Conservation (phyloP, 2,329 filamentous ascomycete species). For the Pestalotiopsis sp. region DNA sequence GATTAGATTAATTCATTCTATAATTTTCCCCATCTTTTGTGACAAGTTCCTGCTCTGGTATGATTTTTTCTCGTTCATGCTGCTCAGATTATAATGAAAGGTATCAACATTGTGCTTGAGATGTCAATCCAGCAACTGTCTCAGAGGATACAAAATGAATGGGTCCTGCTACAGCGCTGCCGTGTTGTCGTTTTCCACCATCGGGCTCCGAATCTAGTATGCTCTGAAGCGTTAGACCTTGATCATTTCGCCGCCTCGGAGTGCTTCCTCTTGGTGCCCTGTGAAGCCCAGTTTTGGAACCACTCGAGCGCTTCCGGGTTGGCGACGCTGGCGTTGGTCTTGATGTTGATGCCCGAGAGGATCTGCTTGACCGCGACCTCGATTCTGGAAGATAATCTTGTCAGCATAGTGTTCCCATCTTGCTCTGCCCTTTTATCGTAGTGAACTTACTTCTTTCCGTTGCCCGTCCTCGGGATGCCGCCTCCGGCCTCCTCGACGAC, state of each 20-base stretch:
- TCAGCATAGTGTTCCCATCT: constrained; percentile 7
- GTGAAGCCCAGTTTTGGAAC: constrained; percentile 75
- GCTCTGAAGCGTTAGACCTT: background rate
- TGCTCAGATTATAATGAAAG: background rate
- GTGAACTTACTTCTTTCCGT: constrained; percentile 84
- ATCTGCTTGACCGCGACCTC: constrained; percentile 98
- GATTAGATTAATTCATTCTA: background rate
- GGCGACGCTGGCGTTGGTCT: constrained; percentile 90
- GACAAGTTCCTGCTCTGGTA: background rate
- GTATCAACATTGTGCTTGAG: background rate
- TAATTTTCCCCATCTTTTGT: background rate
- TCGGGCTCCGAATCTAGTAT: background rate
- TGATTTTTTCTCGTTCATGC: background rate
- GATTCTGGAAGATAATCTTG: constrained; percentile 55
- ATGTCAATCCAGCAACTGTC: no score
- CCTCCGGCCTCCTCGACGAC: constrained; percentile 76
- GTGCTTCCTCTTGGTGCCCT: background rate
- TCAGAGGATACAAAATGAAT: no score
- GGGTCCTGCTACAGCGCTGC: no score
- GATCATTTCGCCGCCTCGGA: background rate
- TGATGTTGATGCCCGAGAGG: constrained; percentile 81
- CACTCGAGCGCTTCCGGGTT: constrained; percentile 87
- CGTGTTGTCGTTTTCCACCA: no score
- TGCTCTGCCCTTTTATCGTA: background rate
- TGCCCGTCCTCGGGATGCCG: constrained; percentile 88